Evolutionary conservation across 768 basidiomycete species (phyloP).

Genomic region (Pleurotus salmoneostramineus): DNA sequence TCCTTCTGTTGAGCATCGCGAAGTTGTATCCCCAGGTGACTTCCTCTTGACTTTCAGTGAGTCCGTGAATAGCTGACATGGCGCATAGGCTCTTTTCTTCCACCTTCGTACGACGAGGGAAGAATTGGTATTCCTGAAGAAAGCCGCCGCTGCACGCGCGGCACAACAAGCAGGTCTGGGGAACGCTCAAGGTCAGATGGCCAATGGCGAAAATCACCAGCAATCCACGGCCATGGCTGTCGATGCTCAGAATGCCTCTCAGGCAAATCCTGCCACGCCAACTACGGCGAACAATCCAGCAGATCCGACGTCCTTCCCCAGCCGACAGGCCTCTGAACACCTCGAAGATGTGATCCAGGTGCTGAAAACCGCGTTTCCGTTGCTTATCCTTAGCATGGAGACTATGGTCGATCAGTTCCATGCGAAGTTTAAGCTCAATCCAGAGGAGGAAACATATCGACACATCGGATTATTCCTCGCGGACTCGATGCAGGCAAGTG

Average conservation of each 20-base stretch:
- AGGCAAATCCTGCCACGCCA: slow-evolving; percentile 6
- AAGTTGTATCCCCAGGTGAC: slow-evolving; percentile 87
- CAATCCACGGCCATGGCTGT: slow-evolving; percentile 11
- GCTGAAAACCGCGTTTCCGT: slow-evolving; percentile 92
- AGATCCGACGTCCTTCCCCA: slow-evolving; percentile 25
- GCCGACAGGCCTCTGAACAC: slow-evolving; percentile 78
- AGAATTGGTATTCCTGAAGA: slow-evolving; percentile 51
- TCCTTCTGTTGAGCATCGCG: slow-evolving; percentile 85
- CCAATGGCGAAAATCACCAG: slow-evolving; percentile 2
- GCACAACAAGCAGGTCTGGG: slow-evolving; percentile 20
- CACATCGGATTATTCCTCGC: slow-evolving; percentile 82
- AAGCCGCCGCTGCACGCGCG: slow-evolving; percentile 27
- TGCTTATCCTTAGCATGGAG: slow-evolving; percentile 93
- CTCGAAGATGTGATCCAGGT: slow-evolving; percentile 93
- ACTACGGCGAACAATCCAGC: slow-evolving; percentile 13
- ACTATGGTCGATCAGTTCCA: slow-evolving; percentile 95
- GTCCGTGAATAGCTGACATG: background rate
- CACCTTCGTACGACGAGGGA: slow-evolving; percentile 83
- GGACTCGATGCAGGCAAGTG: slow-evolving; percentile 79
- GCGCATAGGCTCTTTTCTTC: slow-evolving; percentile 85
- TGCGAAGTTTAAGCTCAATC: slow-evolving; percentile 80
- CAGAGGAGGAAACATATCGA: slow-evolving; percentile 94
- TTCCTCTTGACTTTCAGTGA: background rate
- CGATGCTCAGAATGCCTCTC: background rate
- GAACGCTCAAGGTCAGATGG: slow-evolving; percentile 8